Base-by-base conservation (phyloP, 225 moss, liverwort and hornwort species). In the Asterella californica region DNA sequence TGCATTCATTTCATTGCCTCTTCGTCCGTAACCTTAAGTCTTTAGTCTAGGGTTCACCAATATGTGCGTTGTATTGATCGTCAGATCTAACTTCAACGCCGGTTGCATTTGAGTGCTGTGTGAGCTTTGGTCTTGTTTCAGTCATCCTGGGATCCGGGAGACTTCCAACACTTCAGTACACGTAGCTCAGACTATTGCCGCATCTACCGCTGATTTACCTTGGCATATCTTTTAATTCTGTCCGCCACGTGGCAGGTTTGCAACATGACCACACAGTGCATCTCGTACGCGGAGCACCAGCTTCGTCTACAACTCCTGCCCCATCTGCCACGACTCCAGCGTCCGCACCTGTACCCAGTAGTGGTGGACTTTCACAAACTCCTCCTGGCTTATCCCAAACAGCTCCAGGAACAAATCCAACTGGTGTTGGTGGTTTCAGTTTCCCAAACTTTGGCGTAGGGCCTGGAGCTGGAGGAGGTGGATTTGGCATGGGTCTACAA, bases 231-330 rank as follows among this genome's bases (percentile, higher is more conserved):
- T n/a, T n/a, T n/a, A 7, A 5, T 30, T 32, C 10, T n/a, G 27
- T 69, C 36, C 15, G 37, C 46, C 12, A 59, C 84, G 61, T 19
- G 57, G 80, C 89, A 99, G 99, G 99, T 63, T 79, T 99, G 87
- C 95, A 99, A 78, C 88, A 83, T 71, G 99, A 99, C 30, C 99
- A 99, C 76, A 99, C 95, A 18, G 99, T 99, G 68, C 99, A 99
- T 83, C 82, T 99, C 74, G 99, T 99, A 18, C 87, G 99, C 65
- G 99, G 99, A 79, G 93, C 95, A 80, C 90, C 99, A 53, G 72
- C 90, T 36, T 86, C 90, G 48, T 77, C 81, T 52, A 75, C 91
- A 49, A 27, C 87, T 42, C 80, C 86, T 71, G 67, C 87, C 30
- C 62, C 48, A 48, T 83, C 92, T 50, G 79, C 85, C 38, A 27